Evolutionary conservation across 371 early-diverging fungal species (phyloP).

Genomic region (Parasitella parasitica): DNA sequence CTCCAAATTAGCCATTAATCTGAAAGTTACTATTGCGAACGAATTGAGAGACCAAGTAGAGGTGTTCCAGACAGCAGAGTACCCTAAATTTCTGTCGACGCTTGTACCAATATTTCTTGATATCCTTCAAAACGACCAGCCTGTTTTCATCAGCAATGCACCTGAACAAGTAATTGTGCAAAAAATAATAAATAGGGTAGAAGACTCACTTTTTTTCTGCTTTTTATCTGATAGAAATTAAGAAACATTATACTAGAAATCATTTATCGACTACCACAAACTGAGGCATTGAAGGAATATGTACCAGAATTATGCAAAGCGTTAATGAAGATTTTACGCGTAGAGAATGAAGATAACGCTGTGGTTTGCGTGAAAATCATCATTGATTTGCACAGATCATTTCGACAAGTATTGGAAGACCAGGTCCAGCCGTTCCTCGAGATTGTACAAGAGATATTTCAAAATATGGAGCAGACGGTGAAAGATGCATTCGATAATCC

Average conservation of each 20-base stretch:
- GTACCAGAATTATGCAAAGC: conserved; percentile 60
- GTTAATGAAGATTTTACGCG: conserved; percentile 76
- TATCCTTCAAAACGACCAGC: conserved; percentile 73
- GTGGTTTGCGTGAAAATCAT: conserved; percentile 90
- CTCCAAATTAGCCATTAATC: conserved; percentile 44
- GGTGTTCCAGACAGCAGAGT: conserved; percentile 83
- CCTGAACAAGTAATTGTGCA: conserved; percentile 74
- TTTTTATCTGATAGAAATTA: conserved; percentile 70
- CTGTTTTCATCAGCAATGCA: conserved; percentile 79
- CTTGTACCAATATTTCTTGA: conserved; percentile 84
- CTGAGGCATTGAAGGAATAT: conserved; percentile 70
- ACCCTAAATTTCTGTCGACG: conserved; percentile 72
- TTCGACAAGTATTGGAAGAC: conserved; percentile 78
- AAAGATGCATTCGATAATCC: conserved; percentile 77
- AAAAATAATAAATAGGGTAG: too few relatives aligned
- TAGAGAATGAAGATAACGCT: conserved; percentile 97
- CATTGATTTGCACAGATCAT: conserved; percentile 90
- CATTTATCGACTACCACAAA: conserved; percentile 89
- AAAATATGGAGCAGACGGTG: conserved; percentile 85
- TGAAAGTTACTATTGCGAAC: conserved; percentile 83
- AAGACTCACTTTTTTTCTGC: too few relatives aligned
- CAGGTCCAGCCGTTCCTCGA: conserved; percentile 90
- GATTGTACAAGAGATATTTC: conserved; percentile 89
- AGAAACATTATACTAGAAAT: conserved; percentile 90
- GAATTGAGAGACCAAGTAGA: conserved; percentile 93